phyloP scores from a whole-genome alignment of 768 basidiomycete species.

The Amanita fuliginea region DNA sequence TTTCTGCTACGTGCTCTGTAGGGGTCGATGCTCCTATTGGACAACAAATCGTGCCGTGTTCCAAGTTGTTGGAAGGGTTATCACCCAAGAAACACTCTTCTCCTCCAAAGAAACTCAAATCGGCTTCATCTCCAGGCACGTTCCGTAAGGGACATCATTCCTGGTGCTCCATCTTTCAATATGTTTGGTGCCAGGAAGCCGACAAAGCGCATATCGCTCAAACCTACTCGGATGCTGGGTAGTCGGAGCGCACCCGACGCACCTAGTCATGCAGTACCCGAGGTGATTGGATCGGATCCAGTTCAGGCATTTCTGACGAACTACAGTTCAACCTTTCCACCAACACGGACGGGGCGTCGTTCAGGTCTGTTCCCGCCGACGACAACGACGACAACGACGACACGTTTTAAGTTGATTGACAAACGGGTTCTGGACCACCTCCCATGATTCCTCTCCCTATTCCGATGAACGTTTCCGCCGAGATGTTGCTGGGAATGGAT shows the following conservation, averaged over 20 bases:
- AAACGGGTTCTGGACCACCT: background rate
- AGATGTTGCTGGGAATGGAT: constrained; percentile 11
- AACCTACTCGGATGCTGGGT: no score
- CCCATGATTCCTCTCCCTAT: background rate
- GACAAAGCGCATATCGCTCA: background rate
- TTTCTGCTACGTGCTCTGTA: constrained; percentile 1
- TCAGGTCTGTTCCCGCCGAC: background rate
- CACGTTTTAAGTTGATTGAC: constrained; percentile 15
- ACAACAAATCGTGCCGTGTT: constrained; percentile 57
- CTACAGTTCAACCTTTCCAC: constrained; percentile 46
- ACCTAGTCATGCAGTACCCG: no score
- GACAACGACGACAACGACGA: no score
- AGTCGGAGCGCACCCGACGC: no score
- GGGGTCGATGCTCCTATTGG: constrained; percentile 27
- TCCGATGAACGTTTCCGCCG: background rate
- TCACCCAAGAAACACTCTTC: constrained; percentile 18
- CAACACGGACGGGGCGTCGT: constrained; percentile 19
- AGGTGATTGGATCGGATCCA: constrained; percentile 39
- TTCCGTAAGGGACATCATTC: constrained; percentile 30
- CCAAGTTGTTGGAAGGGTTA: constrained; percentile 24
- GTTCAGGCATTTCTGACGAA: constrained; percentile 74
- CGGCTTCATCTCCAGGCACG: constrained; percentile 7
- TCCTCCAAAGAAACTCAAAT: constrained; percentile 9
- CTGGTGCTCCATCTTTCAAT: constrained; percentile 25
- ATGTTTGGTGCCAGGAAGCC: constrained; percentile 24